phyloP scores from a whole-genome alignment of 225 moss, liverwort and hornwort genomes.

The Takakia lepidozioides region DNA sequence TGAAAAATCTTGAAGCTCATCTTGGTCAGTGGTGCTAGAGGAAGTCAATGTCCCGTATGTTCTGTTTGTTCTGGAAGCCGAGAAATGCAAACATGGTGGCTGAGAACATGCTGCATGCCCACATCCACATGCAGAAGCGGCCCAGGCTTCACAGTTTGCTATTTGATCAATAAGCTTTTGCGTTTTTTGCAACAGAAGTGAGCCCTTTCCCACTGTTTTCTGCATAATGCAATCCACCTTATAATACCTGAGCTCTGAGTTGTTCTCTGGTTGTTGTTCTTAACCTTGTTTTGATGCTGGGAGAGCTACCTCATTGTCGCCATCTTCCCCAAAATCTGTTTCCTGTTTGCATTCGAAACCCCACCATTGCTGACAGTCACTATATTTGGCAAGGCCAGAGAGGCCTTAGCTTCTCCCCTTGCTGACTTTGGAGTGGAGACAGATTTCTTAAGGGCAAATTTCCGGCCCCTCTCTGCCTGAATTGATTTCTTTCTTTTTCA shows the following conservation, averaged over 20 bases:
- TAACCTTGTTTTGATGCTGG: too few species aligned
- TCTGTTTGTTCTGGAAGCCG: constrained; percentile 65
- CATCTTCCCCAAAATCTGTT: constrained; percentile 41
- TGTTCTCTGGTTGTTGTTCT: too few species aligned
- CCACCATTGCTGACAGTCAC: constrained; percentile 27
- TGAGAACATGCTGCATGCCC: constrained; percentile 29
- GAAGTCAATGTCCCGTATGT: constrained; percentile 78
- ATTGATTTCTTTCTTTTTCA: constrained; percentile 6
- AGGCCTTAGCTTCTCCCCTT: constrained; percentile 31
- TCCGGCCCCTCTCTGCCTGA: constrained; percentile 88
- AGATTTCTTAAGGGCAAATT: constrained; percentile 36
- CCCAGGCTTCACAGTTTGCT: constrained; percentile 74
- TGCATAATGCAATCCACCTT: too few species aligned
- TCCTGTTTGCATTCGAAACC: too few species aligned
- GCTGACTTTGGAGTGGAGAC: constrained; percentile 34
- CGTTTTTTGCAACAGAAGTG: constrained; percentile 62
- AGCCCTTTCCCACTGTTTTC: background rate
- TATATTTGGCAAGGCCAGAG: constrained; percentile 21
- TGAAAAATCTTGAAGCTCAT: background rate
- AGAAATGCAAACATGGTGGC: constrained; percentile 56
- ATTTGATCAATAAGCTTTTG: constrained; percentile 74
- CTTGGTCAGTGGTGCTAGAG: constrained; percentile 51
- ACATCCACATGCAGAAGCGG: constrained; percentile 36
- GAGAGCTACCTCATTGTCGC: constrained; percentile 36
- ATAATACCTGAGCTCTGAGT: too few species aligned